Evolutionary conservation across 495 filamentous ascomycete genomes (phyloP).

Genomic region (Chaetomium tenue): DNA sequence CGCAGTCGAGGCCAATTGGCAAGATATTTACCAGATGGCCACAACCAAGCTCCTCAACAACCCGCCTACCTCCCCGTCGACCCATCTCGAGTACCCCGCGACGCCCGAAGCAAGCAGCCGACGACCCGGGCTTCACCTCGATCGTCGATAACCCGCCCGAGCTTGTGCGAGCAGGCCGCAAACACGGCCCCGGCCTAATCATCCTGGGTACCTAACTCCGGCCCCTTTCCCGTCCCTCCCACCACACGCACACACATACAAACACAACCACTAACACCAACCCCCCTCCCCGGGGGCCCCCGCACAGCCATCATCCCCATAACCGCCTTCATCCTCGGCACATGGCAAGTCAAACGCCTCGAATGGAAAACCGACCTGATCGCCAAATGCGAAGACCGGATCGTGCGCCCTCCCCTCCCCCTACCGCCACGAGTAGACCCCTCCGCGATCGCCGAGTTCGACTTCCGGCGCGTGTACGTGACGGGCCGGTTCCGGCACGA

Average conservation of each 20-base stretch:
- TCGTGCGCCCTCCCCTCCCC: constrained; percentile 81
- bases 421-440: constrained; percentile 81
- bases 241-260: not conserved
- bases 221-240: not conserved
- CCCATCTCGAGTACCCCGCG: constrained; percentile 35
- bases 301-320: constrained; percentile 77
- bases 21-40: constrained; percentile 9
- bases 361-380: constrained; percentile 91
- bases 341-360: constrained; percentile 94
- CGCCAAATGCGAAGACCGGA: constrained; percentile 83
- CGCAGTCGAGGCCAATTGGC: constrained; percentile 20
- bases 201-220: constrained; percentile 58
- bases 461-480: constrained; percentile 83
- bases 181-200: constrained; percentile 79
- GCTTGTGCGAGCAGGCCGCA: constrained; percentile 66
- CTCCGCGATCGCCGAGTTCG: constrained; percentile 77
- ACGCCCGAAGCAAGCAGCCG: constrained; percentile 47
- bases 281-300: not conserved
- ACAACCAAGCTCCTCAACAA: not conserved
- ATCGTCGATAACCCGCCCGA: constrained; percentile 81
- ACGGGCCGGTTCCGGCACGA: constrained; percentile 77
- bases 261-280: constrained; percentile 6
- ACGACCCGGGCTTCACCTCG: constrained; percentile 71
- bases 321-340: constrained; percentile 84
- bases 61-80: constrained; percentile 24